Evolutionary conservation across 805 yeast species (phyloP).

Genomic region (Wickerhamomyces sydowiorum): DNA sequence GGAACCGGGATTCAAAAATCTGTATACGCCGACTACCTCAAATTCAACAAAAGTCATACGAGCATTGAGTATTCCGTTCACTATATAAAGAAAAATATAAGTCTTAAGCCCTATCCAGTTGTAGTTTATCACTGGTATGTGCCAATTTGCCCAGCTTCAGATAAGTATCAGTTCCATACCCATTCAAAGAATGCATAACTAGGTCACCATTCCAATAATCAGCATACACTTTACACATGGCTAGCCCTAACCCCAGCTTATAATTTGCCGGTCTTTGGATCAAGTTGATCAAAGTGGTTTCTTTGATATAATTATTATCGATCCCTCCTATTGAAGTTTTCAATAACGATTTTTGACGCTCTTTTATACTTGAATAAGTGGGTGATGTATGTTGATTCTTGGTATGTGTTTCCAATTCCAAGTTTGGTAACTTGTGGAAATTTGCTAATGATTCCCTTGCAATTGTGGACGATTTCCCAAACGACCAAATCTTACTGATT

Average conservation of each 20-base stretch:
- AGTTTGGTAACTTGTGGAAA: slow-evolving; percentile 66
- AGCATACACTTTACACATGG: slow-evolving; percentile 88
- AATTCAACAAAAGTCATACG: too few species aligned
- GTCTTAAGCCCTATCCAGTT: slow-evolving; percentile 61
- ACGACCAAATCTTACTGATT: slow-evolving; percentile 74
- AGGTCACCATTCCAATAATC: slow-evolving; percentile 96
- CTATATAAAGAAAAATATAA: not conserved
- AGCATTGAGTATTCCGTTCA: too few species aligned
- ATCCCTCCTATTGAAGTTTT: slow-evolving; percentile 37
- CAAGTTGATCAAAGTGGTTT: slow-evolving; percentile 52
- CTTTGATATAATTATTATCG: slow-evolving; percentile 22
- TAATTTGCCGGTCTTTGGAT: slow-evolving; percentile 68
- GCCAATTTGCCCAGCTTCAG: slow-evolving; percentile 78
- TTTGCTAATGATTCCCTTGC: slow-evolving; percentile 56
- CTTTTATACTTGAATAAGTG: slow-evolving; percentile 2
- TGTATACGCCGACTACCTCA: too few species aligned
- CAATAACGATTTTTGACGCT: slow-evolving; percentile 19
- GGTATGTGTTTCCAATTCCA: slow-evolving; percentile 30
- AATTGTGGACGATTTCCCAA: slow-evolving; percentile 62
- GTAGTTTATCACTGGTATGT: slow-evolving; percentile 51
- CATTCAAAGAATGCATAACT: slow-evolving; percentile 77
- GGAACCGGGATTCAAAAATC: too few species aligned
- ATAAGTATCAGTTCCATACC: slow-evolving; percentile 88
- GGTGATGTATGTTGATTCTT: slow-evolving; percentile 1
- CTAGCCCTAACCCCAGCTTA: slow-evolving; percentile 83